Conservation (phyloP, 495 filamentous ascomycete genomes). For the Pyrenula massariospora region DNA sequence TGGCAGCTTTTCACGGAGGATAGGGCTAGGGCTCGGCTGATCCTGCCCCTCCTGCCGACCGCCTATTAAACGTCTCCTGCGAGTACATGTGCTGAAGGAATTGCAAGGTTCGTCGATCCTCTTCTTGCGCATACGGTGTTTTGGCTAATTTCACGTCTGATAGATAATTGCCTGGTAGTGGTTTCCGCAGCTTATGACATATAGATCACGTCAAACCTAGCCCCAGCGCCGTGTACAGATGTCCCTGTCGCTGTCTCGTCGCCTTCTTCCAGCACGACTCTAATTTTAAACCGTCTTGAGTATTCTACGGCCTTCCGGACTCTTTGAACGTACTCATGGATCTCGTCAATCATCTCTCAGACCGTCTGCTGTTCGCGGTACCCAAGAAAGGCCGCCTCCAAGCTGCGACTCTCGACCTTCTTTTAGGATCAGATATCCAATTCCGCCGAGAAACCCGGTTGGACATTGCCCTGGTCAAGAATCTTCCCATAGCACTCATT, state of each 20-base stretch:
- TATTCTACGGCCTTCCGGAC: too few relatives aligned
- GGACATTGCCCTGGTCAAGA: slow-evolving; percentile 93
- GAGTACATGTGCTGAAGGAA: background rate
- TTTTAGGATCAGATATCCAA: slow-evolving; percentile 88
- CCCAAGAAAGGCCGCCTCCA: slow-evolving; percentile 96
- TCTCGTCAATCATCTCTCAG: slow-evolving; percentile 45
- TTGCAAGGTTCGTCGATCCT: background rate
- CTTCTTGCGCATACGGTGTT: background rate
- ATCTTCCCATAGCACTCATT: slow-evolving; percentile 86
- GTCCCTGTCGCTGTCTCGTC: too few relatives aligned
- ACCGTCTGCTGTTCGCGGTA: slow-evolving; percentile 88
- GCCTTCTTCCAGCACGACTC: too few relatives aligned
- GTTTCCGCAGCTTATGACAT: too few relatives aligned
- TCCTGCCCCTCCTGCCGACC: background rate
- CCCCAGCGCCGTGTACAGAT: too few relatives aligned
- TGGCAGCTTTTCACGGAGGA: background rate
- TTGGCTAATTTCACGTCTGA: background rate
- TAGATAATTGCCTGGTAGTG: too few relatives aligned
- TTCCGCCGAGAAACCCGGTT: slow-evolving; percentile 86
- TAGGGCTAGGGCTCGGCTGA: background rate
- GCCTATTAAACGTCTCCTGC: background rate
- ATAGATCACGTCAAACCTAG: too few relatives aligned
- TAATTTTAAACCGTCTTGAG: too few relatives aligned
- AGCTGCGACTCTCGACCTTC: slow-evolving; percentile 73
- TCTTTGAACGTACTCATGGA: too few relatives aligned